Evolutionary conservation across 495 filamentous ascomycete species (phyloP), one percentile per base, ranked within the genome.

Genomic region (Evernia prunastri): DNA sequence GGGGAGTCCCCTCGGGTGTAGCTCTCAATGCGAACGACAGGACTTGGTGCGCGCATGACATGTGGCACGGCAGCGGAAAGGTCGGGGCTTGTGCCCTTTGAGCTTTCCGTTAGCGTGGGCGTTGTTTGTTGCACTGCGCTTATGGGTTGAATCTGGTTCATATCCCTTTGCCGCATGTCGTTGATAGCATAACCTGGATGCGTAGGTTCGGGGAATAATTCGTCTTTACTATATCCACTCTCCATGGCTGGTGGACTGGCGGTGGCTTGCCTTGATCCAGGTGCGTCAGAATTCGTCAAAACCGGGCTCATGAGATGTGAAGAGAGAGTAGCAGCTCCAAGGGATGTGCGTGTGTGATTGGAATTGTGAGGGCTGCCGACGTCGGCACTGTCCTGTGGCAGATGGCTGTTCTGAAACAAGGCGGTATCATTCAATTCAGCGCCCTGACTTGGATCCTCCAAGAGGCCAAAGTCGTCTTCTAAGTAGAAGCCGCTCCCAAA

Each of bases 1-100:
- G 81, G 81, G 4, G 80, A 83, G 66, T 83, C 81, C 4, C 81
- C 81, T 36, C 80, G 74, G 36, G 75, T 75, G 53, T 76, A 76
- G 43, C 64, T 77, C 40, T 76, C 74, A 13, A 83, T 73, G 20
- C 75, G 80, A 29, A 83, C 71, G 25, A 77, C 76, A 18, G 81
- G 81, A 59, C 80, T 82, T 49, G 74, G 68, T 17, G 74, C 72
- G 58, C 70, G 70, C n/a, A 68, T 69, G 11, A 74, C 69, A 13
- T 63, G 45, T 36, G 61, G 62, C 25, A 58, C 35, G 18, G 56
- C 17, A n/a, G 40, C 59, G 17, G 59, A 31, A 5, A 59, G 39
- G 45, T 71, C 64, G 25, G 67, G 67, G 59, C 64, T 71, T 43
- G 69, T 67, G 6, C 25, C 61, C 25, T 66, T 63, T 3, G 69